Conservation (phyloP, 73 alveolate genomes). For the Uronychia setigera region DNA sequence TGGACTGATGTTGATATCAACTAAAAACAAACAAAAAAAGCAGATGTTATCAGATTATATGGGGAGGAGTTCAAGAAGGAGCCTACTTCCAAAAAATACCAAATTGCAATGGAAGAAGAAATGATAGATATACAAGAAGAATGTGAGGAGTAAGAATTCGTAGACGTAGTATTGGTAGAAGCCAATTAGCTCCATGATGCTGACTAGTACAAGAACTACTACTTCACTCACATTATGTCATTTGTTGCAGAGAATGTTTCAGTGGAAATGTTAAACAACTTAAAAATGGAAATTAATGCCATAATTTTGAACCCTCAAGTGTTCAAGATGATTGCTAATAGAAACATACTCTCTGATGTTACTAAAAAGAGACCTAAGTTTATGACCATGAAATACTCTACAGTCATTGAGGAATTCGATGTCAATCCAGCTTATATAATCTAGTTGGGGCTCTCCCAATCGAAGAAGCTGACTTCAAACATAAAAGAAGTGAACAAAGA, state of each 20-base stretch:
- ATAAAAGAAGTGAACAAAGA: neutral
- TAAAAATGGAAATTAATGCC: neutral
- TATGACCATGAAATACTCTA: neutral
- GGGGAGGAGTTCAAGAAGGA: neutral
- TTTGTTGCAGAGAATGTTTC: neutral
- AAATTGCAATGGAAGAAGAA: neutral
- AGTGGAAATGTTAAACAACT: neutral
- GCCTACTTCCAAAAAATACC: neutral
- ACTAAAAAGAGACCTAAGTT: neutral
- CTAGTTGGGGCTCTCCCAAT: neutral
- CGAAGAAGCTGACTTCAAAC: neutral
- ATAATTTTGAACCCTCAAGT: neutral
- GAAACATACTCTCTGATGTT: neutral
- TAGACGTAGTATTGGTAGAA: neutral
- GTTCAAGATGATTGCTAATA: neutral
- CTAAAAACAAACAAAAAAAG: neutral
- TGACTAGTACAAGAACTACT: neutral
- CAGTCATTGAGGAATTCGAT: neutral
- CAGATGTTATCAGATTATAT: neutral
- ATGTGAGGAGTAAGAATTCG: neutral
- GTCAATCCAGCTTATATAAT: neutral
- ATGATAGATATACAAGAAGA: neutral
- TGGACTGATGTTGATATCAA: neutral
- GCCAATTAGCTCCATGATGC: neutral
- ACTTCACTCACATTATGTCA: neutral